Evolutionary conservation across 2,329 filamentous ascomycete genomes (phyloP).

Genomic region (Penicillium oxalicum): DNA sequence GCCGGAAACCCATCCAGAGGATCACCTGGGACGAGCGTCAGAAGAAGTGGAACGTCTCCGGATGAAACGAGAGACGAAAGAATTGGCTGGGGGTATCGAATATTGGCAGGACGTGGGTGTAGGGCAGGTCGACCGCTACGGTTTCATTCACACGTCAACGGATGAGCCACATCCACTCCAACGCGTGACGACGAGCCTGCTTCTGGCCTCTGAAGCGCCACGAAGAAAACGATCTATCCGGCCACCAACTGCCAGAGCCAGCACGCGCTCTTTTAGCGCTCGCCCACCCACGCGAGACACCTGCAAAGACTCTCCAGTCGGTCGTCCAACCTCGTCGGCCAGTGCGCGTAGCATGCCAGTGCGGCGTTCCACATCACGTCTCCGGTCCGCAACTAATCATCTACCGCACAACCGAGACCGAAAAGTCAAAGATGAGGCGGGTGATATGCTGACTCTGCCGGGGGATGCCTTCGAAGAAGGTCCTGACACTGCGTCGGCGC

Average conservation of each 20-base stretch:
- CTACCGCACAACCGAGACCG: constrained; percentile 51
- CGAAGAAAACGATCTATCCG: constrained; percentile 49
- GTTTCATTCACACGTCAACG: constrained; percentile 49
- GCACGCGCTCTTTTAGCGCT: constrained; percentile 39
- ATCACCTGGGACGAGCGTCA: constrained; percentile 26
- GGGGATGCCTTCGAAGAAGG: constrained; percentile 45
- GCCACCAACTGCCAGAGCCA: constrained; percentile 44
- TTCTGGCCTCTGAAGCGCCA: constrained; percentile 52
- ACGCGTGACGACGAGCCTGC: constrained; percentile 55
- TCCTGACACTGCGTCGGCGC: constrained; percentile 45
- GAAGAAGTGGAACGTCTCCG: constrained; percentile 25
- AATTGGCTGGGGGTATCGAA: constrained; percentile 58
- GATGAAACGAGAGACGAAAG: constrained; percentile 48
- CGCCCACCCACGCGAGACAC: constrained; percentile 36
- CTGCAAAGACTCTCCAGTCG: constrained; percentile 36
- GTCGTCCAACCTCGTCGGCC: constrained; percentile 42
- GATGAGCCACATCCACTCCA: constrained; percentile 44
- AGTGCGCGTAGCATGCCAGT: constrained; percentile 40
- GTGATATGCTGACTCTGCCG: constrained; percentile 60
- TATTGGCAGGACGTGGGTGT: constrained; percentile 58
- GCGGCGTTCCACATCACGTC: constrained; percentile 36
- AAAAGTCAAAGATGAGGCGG: constrained; percentile 53
- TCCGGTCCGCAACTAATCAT: constrained; percentile 50
- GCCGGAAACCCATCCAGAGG: constrained; percentile 23
- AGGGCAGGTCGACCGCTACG: constrained; percentile 58